Base-by-base conservation (phyloP, 129 eudicot species). In the Chrysanthemum seticuspe region DNA sequence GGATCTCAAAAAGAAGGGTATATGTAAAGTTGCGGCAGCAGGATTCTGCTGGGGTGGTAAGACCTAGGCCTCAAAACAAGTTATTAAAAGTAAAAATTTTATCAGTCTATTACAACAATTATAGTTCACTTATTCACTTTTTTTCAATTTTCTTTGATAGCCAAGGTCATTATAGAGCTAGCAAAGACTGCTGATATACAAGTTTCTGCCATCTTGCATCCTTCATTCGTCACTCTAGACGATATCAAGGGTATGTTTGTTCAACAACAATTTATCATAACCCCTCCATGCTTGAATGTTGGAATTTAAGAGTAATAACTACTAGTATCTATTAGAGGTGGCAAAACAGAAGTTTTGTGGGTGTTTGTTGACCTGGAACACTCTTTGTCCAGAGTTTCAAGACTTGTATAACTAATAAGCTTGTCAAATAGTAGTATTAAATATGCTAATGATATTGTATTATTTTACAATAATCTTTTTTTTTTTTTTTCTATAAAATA, bases 41-140 rank as follows among this genome's bases (percentile, higher is more conserved):
- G 97, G 95, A 70, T 85, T 83, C 65, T 91, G 97, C 64, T 91
- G 97, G 97, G 97, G 97, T 78, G 97, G 97, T 92, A 19, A 67
- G 78, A 59, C 57, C 57, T 48, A 27, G 55, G 69, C 58, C 40
- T 18, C 51, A 15, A 54, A 29, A 34, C 52, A 31, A 36, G 25
- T 67, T 29, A 65, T 13, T 54, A 13, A 1, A 45, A 13, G 2
- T 65, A 51, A n/a, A 40, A 23, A 31, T 54, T 73, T 25, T 29
- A 29, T 29, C 31, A 29, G 31, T 29, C 0, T 25, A 40, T 83
- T 59, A 60, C 19, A 61, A 12, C 2, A 25, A 1, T 13, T 21
- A 14, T 63, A 13, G 2, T 1, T 47, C 13, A 6, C 68, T 80
- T 18, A 29, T 51, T 49, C 34, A 63, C 31, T 54, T 65, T 31